Evolutionary conservation across 805 yeast species (phyloP), one percentile per base, ranked within the genome.

Genomic region (Suhomyces prunicola): DNA sequence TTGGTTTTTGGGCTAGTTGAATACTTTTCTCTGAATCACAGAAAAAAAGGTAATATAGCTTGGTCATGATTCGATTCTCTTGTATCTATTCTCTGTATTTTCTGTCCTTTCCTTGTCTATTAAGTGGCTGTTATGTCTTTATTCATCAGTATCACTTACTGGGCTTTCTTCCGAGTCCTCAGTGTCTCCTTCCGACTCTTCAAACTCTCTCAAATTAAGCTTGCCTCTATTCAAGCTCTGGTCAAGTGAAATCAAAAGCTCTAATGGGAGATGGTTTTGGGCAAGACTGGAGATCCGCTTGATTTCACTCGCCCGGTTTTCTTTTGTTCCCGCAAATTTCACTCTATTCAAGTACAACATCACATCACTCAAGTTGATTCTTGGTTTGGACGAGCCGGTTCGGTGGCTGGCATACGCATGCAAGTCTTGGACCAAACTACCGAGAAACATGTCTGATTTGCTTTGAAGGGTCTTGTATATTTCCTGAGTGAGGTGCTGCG

Each of bases 391-490:
- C 15, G 67, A 58, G 5, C 31, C 26, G 0, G 51, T 47, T 13
- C 60, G 29, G 56, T 74, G 79, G 7, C 53, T 53, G 13, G 77
- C 72, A 57, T 71, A 74, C 3, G 73, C 74, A 35, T 61, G 63
- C 50, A 74, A 59, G 51, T 74, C 78, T 3, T 49, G 35, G 57
- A 71, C 62, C n/a, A 74, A 48, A 17, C 62, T 62, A 33, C 51
- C 54, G 26, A 74, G 53, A 51, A 74, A 74, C 29, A 60, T 60
- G 36, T 67, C 68, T 0, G 77, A 69, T 50, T 65, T 67, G 13
- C 54, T 55, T 29, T 67, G 70, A 24, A 74, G 59, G 10, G 57
- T 54, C 6, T 57, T 54, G 23, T 60, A 52, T 0, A 63, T 45
- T 5, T 63, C 64, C 2, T 53, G 44, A 13, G 59, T 45, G 0